Evolutionary conservation across 768 basidiomycete genomes (phyloP).

Genomic region (Boletus edulis): DNA sequence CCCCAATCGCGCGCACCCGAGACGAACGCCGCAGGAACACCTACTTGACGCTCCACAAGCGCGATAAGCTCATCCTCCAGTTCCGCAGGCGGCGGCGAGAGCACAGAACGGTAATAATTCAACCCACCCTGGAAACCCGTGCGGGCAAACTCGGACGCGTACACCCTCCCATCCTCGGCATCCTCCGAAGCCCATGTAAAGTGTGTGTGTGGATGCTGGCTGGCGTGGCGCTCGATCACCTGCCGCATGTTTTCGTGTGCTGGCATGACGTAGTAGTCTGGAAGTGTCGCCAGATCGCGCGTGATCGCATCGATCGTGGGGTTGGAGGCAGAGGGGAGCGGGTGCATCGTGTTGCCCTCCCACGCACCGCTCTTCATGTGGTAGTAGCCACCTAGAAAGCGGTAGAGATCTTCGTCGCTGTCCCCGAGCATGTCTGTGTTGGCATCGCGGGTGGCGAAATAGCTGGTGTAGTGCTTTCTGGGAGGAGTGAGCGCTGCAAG

Average conservation of each 20-base stretch:
- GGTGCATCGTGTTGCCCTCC: constrained; percentile 39
- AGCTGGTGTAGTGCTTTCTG: constrained; percentile 55
- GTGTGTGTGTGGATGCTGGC: constrained; percentile 16
- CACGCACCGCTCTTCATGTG: constrained; percentile 61
- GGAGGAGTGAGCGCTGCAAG: constrained; percentile 47
- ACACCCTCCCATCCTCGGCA: constrained; percentile 42
- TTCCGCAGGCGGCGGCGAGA: constrained; percentile 29
- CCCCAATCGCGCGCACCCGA: constrained; percentile 61
- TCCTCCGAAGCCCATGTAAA: constrained; percentile 47
- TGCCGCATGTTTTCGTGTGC: constrained; percentile 52
- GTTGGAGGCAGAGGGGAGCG: constrained; percentile 32
- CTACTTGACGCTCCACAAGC: constrained; percentile 45
- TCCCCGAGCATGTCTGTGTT: constrained; percentile 41
- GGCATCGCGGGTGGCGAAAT: constrained; percentile 47
- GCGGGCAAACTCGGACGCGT: constrained; percentile 45
- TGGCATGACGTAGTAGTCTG: constrained; percentile 64
- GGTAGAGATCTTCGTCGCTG: constrained; percentile 14
- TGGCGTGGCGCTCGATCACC: constrained; percentile 36
- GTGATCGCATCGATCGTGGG: constrained; percentile 25
- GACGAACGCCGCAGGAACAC: constrained; percentile 57
- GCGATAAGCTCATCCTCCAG: constrained; percentile 41
- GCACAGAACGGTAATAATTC: constrained; percentile 49
- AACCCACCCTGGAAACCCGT: constrained; percentile 67
- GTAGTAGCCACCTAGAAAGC: constrained; percentile 26
- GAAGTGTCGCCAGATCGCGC: constrained; percentile 40